Evolutionary conservation across 345 rosid species (phyloP), one percentile per base, ranked within the genome.

Genomic region (Limnanthes douglasii): DNA sequence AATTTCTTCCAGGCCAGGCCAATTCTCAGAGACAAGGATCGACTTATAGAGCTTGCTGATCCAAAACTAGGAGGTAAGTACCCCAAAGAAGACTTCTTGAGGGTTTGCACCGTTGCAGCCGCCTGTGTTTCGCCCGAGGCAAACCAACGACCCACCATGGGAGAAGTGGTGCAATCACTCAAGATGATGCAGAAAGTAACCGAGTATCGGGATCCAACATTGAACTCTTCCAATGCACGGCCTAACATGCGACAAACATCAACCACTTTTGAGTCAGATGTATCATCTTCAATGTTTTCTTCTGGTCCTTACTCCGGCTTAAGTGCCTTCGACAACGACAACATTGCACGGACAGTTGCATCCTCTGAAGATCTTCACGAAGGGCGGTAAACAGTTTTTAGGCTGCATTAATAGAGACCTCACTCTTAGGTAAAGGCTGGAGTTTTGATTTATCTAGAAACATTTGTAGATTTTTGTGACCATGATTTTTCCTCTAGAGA

Each of bases 121-220:
- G 98, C 95, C 38, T 90, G 98, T 50, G 98, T 90, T 31, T 75
- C 98, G 29, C 86, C 95, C 2, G 95, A 90, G 57, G 85, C 95
- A 3, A 90, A 51, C 62, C 95, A 84, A 46, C 62, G 98, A 56
- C 98, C 98, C 11, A 74, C 95, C 8, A 90, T 84, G 95, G 98
- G 98, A 1, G 95, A 90, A 77, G 98, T 90, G 45, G 95, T 90
- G 9, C 98, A 90, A 56, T 90, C 98, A n/a, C 79, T 90, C 6
- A 90, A 90, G 65, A 90, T 90, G 98, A 95, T 90, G 41, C 98
- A 84, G 69, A 70, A 88, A 0, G 70, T 69, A 0, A 50, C 75
- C 1, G 98, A 90, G 59, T 61, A 72, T 51, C 98, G 77, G 29
- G 95, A 90, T 31, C 42, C 80, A 3, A 37, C 56, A 35, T 21